phyloP scores from a whole-genome alignment of 805 yeast species.

The Candida maris region DNA sequence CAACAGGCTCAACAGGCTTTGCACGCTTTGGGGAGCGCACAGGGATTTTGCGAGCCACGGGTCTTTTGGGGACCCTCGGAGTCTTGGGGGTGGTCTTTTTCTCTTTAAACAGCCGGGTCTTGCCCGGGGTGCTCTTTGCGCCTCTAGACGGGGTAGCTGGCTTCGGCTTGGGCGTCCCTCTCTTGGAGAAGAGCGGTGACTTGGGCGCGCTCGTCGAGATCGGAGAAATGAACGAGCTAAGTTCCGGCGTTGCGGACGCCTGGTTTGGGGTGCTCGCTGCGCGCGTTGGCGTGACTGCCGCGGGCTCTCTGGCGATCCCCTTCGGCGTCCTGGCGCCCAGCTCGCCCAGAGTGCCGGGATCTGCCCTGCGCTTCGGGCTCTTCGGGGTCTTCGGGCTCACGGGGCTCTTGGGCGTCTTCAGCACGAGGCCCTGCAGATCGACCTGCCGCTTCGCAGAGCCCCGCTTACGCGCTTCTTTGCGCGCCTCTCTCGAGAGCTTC shows the following conservation, averaged over 20 bases:
- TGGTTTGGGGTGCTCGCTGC: constrained; percentile 1
- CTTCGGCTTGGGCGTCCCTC: too few species aligned
- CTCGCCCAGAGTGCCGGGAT: neutral
- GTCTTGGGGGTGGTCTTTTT: too few species aligned
- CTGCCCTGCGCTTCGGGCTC: constrained; percentile 8
- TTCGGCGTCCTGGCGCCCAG: neutral
- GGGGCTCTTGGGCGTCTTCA: constrained; percentile 14
- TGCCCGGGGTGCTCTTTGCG: too few species aligned
- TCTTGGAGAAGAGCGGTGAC: too few species aligned
- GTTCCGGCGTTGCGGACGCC: constrained; percentile 13
- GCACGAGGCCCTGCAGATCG: constrained; percentile 24
- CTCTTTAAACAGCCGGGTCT: too few species aligned
- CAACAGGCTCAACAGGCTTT: too few species aligned
- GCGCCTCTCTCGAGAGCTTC: constrained; percentile 26
- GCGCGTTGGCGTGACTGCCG: constrained; percentile 4
- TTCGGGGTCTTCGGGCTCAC: neutral
- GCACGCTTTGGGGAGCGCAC: too few species aligned
- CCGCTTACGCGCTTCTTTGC: constrained; percentile 29
- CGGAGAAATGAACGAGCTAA: constrained; percentile 20
- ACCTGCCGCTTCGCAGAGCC: constrained; percentile 29
- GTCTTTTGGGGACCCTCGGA: too few species aligned
- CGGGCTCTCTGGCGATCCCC: too few species aligned
- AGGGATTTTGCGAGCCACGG: too few species aligned
- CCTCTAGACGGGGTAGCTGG: too few species aligned
- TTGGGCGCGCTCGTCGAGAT: too few species aligned